Percentiles rank a stretch among this genome's conserved stretches.
Evolutionary conservation across 345 rosid genomes (phyloP).

Genomic region (Fremontodendron californicum): DNA sequence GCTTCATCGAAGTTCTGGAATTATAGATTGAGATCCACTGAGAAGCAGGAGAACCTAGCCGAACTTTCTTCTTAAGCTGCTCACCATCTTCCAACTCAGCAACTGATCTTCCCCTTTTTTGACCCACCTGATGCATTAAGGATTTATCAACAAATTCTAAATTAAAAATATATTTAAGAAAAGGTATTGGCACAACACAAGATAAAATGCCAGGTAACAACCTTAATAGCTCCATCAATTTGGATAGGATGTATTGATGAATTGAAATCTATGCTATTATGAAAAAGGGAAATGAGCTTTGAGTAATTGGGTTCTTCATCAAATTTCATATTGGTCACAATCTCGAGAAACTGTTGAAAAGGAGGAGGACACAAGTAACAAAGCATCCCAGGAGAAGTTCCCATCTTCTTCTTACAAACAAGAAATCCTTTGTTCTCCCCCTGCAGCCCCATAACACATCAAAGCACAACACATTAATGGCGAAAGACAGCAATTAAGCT

Average conservation of each 20-base stretch:
- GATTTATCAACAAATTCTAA: constrained; percentile 17
- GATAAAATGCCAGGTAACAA: background rate
- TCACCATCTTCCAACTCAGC: constrained; percentile 52
- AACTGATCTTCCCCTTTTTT: constrained; percentile 53
- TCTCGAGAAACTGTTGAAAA: constrained; percentile 48
- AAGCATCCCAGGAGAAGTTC: constrained; percentile 48
- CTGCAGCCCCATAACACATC: constrained; percentile 22
- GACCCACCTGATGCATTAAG: constrained; percentile 44
- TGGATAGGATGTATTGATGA: constrained; percentile 44
- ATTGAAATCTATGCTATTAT: constrained; percentile 45
- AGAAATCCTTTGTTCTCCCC: constrained; percentile 72
- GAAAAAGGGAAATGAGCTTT: constrained; percentile 53
- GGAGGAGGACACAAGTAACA: constrained; percentile 56
- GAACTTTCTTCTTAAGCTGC: constrained; percentile 59
- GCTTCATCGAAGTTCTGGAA: constrained; percentile 67
- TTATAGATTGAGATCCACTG: constrained; percentile 70
- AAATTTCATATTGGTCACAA: constrained; percentile 54
- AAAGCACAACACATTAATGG: background rate
- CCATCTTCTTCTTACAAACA: constrained; percentile 72
- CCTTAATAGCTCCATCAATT: constrained; percentile 19
- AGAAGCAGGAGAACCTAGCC: constrained; percentile 60
- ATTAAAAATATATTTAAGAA: background rate
- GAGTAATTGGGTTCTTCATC: constrained; percentile 66
- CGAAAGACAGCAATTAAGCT: background rate
- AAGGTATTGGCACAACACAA: constrained; percentile 3